These are phyloP conservation scores for Talaromyces sp. DNA, from an alignment of 2,329 filamentous ascomycete species.

Conservation along the genomic window DNA sequence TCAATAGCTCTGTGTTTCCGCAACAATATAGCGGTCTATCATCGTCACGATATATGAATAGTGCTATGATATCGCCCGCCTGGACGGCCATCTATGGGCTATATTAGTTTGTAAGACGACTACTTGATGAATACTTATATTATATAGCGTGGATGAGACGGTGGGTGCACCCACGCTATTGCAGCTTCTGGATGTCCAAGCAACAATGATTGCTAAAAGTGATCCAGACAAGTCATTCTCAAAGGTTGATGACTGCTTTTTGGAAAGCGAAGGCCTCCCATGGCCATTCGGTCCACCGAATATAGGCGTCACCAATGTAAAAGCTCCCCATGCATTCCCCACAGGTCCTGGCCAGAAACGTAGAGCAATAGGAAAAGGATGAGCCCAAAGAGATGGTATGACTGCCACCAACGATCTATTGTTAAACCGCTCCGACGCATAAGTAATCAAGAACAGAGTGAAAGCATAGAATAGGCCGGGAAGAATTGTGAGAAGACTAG, in stretches of 20 bases:
- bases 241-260: too few species aligned
- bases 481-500: conserved; percentile 62
- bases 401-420: conserved; percentile 54
- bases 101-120: too few species aligned
- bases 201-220: conserved; percentile 39
- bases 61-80: neutral
- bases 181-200: conserved; percentile 42
- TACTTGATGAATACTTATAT: conserved; percentile 18
- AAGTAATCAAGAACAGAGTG: conserved; percentile 54
- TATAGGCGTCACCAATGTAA: conserved; percentile 51
- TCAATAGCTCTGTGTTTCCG: conserved; percentile 57
- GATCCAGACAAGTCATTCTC: too few species aligned
- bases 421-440: conserved; percentile 40
- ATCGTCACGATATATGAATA: conserved; percentile 50
- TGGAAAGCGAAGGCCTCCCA: conserved; percentile 30
- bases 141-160: conserved; percentile 43
- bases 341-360: conserved; percentile 45
- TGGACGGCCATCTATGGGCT: conserved; percentile 21
- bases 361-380: conserved; percentile 52
- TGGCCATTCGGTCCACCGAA: conserved; percentile 58
- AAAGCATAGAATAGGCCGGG: conserved; percentile 55
- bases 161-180: conserved; percentile 42
- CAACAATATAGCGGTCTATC: conserved; percentile 56
- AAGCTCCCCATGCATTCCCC: conserved; percentile 52
- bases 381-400: conserved; percentile 51